Evolutionary conservation across 2,329 filamentous ascomycete genomes (phyloP), one percentile per base, ranked within the genome.

Genomic region (Dothidotthia symphoricarpi): DNA sequence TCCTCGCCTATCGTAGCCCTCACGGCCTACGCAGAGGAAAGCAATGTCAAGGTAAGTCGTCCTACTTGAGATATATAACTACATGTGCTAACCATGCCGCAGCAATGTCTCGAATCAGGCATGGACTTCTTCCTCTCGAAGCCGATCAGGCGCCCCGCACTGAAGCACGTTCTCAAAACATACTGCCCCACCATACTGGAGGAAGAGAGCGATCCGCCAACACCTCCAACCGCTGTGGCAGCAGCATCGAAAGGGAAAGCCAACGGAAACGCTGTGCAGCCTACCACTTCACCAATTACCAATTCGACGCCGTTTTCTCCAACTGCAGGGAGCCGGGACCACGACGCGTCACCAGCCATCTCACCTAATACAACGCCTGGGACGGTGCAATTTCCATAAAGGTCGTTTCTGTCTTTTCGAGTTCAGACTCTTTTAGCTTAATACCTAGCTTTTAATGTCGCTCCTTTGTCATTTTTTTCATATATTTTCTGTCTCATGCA

Each of bases 21-120:
- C 29, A 95, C 89, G 9, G 90, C 90, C 12, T 95, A 95, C 57
- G 83, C 87, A 0, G 89, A 95, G 59, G 89, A 95, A 63, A 88
- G 83, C 66, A 95, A 95, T 55, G 81, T 90, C 29, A 85, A 83
- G 65, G 86, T 90, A 61, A 87, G 86, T 42, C 14, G 3, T 25
- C 12, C 24, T 4, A 7, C 3, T 11, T 9, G 17, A 15, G 4
- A 9, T n/a, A 9, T 11, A 16, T 24, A 14, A 16, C 4, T 3
- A 6, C 6, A 29, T 8, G 26, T 30, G 15, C 47, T 58, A 43
- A 58, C 31, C n/a, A 8, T 3, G 4, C 22, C 34, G 5, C 59
- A 69, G 43, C 69, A 73, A 47, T 75, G 73, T 64, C 85, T 93
- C 64, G 88, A 91, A 43, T 88, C 83, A 2, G 90, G 90, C 38